A percentile compares a stretch with the other conserved stretches of the same genome.
Conservation (phyloP, 2,329 filamentous ascomycete genomes). For the Venturia oleaginea region DNA sequence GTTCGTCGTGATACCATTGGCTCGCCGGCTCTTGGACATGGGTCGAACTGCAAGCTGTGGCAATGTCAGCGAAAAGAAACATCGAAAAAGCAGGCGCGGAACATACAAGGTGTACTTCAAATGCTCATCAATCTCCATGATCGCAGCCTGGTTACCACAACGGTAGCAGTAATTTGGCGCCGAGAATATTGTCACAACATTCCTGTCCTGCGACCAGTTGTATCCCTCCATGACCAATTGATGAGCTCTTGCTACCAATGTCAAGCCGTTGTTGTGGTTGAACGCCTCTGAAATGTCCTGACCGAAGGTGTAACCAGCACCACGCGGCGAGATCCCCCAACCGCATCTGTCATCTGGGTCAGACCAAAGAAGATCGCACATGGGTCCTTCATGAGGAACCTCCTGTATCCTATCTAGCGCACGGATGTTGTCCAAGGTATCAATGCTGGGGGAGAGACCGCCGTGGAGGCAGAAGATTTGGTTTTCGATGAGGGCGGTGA, state of each 20-base stretch:
- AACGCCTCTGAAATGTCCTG: slow-evolving; percentile 98
- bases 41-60: slow-evolving; percentile 91
- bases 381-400: slow-evolving; percentile 68
- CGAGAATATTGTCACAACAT: slow-evolving; percentile 98
- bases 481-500: slow-evolving; percentile 65
- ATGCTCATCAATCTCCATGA: slow-evolving; percentile 99
- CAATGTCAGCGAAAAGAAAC: slow-evolving; percentile 19
- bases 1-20: slow-evolving; percentile 95
- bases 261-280: slow-evolving; percentile 97
- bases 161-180: slow-evolving; percentile 81
- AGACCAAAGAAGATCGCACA: slow-evolving; percentile 69
- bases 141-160: slow-evolving; percentile 98
- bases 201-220: slow-evolving; percentile 97
- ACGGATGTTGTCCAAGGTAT: slow-evolving; percentile 62
- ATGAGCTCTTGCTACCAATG: slow-evolving; percentile 89
- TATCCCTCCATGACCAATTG: slow-evolving; percentile 99
- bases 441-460: slow-evolving; percentile 62
- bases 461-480: slow-evolving; percentile 67
- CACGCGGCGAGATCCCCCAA: slow-evolving; percentile 91
- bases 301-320: slow-evolving; percentile 89
- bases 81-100: neutral
- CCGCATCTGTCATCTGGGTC: slow-evolving; percentile 95
- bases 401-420: slow-evolving; percentile 48
- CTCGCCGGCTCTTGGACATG: slow-evolving; percentile 92
- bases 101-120: slow-evolving; percentile 99